Evolutionary conservation across 805 yeast species (phyloP).

Genomic region (Tetrapisispora taiwanensis): DNA sequence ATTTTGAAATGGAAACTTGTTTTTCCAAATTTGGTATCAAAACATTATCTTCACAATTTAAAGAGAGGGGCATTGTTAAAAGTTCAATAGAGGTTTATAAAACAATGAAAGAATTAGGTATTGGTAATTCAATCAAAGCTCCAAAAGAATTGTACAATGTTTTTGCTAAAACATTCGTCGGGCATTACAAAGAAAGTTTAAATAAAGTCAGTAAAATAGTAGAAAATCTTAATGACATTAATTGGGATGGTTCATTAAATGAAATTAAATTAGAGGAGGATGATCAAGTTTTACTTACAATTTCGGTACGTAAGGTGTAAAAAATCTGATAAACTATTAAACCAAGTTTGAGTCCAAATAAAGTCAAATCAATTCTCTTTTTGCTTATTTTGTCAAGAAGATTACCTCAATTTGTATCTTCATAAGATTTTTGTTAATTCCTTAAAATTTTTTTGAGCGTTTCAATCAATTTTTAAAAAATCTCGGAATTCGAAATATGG

Average conservation of each 20-base stretch:
- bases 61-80: background rate
- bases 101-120: background rate
- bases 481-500: no score
- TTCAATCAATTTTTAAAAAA: no score
- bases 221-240: background rate
- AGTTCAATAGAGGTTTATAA: background rate
- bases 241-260: slow-evolving; percentile 1
- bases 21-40: slow-evolving; percentile 1
- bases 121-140: background rate
- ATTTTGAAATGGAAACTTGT: slow-evolving; percentile 4
- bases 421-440: no score
- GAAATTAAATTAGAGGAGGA: background rate
- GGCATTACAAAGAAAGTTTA: background rate
- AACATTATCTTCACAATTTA: background rate
- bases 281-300: background rate
- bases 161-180: background rate
- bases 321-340: background rate
- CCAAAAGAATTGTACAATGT: background rate
- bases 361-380: no score
- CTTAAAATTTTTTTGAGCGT: no score
- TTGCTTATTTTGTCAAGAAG: no score
- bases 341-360: no score
- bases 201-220: background rate
- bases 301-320: background rate
- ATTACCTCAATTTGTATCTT: no score